Base-by-base conservation (phyloP, 1,139 yeast species). In the Trichomonascaceae sp. region DNA sequence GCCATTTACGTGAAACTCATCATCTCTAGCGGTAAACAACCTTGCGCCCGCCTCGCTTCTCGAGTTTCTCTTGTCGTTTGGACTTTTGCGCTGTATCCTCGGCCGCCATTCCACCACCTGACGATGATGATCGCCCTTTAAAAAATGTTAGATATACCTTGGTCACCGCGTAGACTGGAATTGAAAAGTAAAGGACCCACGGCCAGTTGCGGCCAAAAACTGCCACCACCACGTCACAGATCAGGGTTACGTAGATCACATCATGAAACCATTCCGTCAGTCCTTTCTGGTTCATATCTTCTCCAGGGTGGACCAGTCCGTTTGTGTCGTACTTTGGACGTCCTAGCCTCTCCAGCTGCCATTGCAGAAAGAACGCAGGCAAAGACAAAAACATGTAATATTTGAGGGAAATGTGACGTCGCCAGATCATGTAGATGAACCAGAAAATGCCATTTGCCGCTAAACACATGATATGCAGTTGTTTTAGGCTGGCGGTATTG, bases 211-310 rank as follows among this genome's bases (percentile, higher is more conserved):
- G 52, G 5, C 84, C 82, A 28, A 71, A 54, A 0, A 73, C 15
- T 11, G 73, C 51, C 57, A 74, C 68, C 34, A 78, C 56, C 0
- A 76, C 36, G 44, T 74, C 75, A 42, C 76, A 62, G 13, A 68
- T 48, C 67, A 81, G 67, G 1, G 93, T 80, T 35, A 79, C 56
- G 50, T 81, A 81, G 37, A 82, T 63, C 16, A 80, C 57, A 51
- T 82, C 94, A 50, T 77, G 77, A 58, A 80, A 58, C 59, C 78
- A 80, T 54, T 82, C 93, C 15, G 76, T 76, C 29, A 82, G 59
- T 0, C 93, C 94, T 3, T 60, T 55, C 40, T 74, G 81, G 31
- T 57, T 55, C 40, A 81, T 62, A 48, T 82, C 87, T 30, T 69
- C 74, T 2, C 93, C 93, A 2, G 78, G 54, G 16, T 56, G 59